phyloP scores from a whole-genome alignment of 352 stramenopile species.

The Phytopythium kandeliae region DNA sequence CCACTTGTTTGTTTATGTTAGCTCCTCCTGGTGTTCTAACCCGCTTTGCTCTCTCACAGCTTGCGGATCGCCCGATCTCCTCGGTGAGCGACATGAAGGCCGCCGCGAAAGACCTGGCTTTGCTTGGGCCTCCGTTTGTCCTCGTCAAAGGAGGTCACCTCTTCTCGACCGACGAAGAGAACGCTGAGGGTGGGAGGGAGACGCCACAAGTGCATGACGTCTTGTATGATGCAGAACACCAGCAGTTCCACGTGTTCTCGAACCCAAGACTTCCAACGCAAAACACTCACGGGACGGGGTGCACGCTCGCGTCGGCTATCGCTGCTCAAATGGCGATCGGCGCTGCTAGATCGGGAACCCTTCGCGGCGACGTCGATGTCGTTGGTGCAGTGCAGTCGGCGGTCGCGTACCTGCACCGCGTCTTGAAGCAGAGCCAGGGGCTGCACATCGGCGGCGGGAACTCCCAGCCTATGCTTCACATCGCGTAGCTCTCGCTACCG shows the following conservation, averaged over 20 bases:
- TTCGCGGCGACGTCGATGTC: constrained; percentile 35
- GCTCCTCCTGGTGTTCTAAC: background rate
- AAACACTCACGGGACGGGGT: constrained; percentile 87
- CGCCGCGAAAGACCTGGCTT: constrained; percentile 70
- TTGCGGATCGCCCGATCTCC: constrained; percentile 30
- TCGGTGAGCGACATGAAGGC: constrained; percentile 63
- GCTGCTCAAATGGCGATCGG: constrained; percentile 68
- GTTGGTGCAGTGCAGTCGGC: constrained; percentile 21
- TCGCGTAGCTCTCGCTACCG: constrained; percentile 7
- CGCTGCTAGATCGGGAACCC: background rate
- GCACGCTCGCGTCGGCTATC: constrained; percentile 91
- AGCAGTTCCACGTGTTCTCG: constrained; percentile 24
- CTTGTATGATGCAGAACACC: constrained; percentile 17
- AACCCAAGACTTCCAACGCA: constrained; percentile 30
- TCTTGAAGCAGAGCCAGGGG: constrained; percentile 29
- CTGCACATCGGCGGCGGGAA: constrained; percentile 27
- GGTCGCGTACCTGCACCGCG: constrained; percentile 37
- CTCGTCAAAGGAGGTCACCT: constrained; percentile 91
- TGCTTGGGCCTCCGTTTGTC: constrained; percentile 58
- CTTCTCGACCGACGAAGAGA: background rate
- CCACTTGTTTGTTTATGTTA: background rate
- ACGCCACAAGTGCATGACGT: constrained; percentile 25
- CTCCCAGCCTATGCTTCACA: constrained; percentile 42
- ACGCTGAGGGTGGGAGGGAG: background rate
- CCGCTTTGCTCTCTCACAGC: constrained; percentile 10